Evolutionary conservation across 1,284 basidiomycete genomes (phyloP).

Genomic region (Crepidotus sp.): DNA sequence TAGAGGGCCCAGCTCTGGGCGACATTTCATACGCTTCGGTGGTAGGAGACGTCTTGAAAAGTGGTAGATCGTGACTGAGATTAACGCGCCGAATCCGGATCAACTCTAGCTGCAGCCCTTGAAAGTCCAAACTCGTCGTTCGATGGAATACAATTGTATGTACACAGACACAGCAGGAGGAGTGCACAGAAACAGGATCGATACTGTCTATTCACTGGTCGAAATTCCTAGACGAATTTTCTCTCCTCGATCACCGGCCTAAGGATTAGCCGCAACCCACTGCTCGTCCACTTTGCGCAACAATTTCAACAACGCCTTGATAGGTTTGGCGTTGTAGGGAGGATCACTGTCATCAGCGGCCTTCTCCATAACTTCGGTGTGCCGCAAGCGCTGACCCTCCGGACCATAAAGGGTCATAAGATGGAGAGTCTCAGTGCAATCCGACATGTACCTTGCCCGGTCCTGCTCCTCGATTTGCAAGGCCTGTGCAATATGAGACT

Average conservation of each 20-base stretch:
- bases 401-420: slow-evolving; percentile 51
- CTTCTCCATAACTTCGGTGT: slow-evolving; percentile 41
- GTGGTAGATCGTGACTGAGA: not conserved
- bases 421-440: slow-evolving; percentile 41
- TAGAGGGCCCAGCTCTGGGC: slow-evolving; percentile 29
- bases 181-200: no score
- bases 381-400: slow-evolving; percentile 39
- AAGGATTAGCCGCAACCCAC: slow-evolving; percentile 6
- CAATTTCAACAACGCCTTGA: slow-evolving; percentile 39
- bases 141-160: no score
- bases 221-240: no score
- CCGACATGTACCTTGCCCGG: slow-evolving; percentile 19
- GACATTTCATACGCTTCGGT: slow-evolving; percentile 31
- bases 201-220: no score
- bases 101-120: no score
- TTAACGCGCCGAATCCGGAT: no score
- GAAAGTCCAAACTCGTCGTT: no score
- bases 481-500: slow-evolving; percentile 50
- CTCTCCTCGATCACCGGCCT: not conserved
- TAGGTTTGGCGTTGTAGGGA: slow-evolving; percentile 30
- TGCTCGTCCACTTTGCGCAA: slow-evolving; percentile 37
- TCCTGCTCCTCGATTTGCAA: slow-evolving; percentile 32
- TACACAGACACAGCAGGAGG: no score
- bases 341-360: slow-evolving; percentile 36
- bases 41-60: slow-evolving; percentile 8